Conservation (phyloP, 2,329 filamentous ascomycete genomes). For the Aspergillus thermomutatus region DNA sequence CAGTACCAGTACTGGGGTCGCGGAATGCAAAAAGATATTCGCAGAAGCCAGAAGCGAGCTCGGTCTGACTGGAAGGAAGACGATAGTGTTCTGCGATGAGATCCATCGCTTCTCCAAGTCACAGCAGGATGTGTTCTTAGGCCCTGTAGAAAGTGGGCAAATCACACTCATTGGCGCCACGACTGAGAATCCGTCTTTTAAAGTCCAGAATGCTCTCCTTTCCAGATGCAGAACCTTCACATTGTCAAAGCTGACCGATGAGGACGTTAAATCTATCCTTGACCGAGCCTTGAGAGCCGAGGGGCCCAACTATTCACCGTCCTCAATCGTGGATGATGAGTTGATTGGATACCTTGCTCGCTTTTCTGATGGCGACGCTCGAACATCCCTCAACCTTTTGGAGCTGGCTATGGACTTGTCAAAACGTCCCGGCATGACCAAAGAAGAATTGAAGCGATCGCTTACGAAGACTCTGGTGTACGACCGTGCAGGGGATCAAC, state of each 20-base stretch:
- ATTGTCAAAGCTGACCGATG: conserved; percentile 67
- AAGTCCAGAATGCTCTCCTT: conserved; percentile 80
- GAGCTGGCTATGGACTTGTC: conserved; percentile 82
- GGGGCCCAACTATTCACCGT: conserved; percentile 47
- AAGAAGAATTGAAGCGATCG: conserved; percentile 72
- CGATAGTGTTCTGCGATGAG: conserved; percentile 97
- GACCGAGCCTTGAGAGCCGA: conserved; percentile 69
- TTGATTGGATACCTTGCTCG: conserved; percentile 77
- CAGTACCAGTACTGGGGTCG: conserved; percentile 81
- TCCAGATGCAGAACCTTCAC: conserved; percentile 91
- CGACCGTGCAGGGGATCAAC: conserved; percentile 90
- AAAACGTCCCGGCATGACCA: conserved; percentile 61
- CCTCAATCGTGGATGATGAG: conserved; percentile 66
- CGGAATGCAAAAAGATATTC: conserved; percentile 90
- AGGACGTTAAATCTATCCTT: conserved; percentile 71
- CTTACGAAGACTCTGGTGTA: conserved; percentile 93
- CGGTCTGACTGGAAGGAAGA: conserved; percentile 77
- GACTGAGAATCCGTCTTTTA: conserved; percentile 95
- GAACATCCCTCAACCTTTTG: conserved; percentile 87
- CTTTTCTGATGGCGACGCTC: conserved; percentile 88
- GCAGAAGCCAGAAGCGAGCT: conserved; percentile 77
- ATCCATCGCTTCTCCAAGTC: conserved; percentile 88
- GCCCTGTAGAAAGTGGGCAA: conserved; percentile 84
- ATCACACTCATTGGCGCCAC: conserved; percentile 93
- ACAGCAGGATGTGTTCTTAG: conserved; percentile 93